Percentiles rank a stretch among this genome's conserved stretches.
Evolutionary conservation across 2,329 filamentous ascomycete species (phyloP).

Genomic region (Zelopaecilomyces penicillatus): DNA sequence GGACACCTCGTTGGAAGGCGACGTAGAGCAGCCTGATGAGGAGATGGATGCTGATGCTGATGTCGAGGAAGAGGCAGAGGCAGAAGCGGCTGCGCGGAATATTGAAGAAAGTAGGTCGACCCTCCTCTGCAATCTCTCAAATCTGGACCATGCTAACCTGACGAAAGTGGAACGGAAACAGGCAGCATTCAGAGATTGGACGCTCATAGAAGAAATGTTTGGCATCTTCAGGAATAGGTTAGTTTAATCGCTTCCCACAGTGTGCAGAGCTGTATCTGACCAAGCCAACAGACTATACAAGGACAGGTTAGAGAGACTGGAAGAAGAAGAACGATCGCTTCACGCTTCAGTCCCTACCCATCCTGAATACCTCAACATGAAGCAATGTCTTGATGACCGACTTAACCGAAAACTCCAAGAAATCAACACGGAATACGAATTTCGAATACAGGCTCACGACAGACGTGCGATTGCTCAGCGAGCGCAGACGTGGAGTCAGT

Average conservation of each 20-base stretch:
- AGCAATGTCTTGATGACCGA: conserved; percentile 75
- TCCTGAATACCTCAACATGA: conserved; percentile 83
- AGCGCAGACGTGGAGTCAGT: conserved; percentile 81
- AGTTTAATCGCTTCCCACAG: conserved; percentile 16
- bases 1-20: conserved; percentile 30
- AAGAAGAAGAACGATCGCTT: conserved; percentile 58
- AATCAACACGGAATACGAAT: conserved; percentile 64
- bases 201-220: conserved; percentile 81
- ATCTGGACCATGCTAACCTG: conserved; percentile 13
- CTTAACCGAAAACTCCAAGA: conserved; percentile 71
- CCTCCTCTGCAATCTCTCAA: background rate
- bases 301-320: conserved; percentile 75
- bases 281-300: conserved; percentile 61
- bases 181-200: conserved; percentile 69
- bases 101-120: conserved; percentile 54
- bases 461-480: conserved; percentile 71
- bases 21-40: conserved; percentile 40
- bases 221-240: conserved; percentile 73
- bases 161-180: conserved; percentile 65
- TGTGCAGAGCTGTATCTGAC: conserved; percentile 14
- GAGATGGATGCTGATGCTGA: conserved; percentile 48
- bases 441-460: conserved; percentile 65
- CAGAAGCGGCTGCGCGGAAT: conserved; percentile 49
- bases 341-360: conserved; percentile 61
- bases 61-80: conserved; percentile 51